These are phyloP conservation scores for Circinella minor DNA, from an alignment of 371 early-diverging fungal species.

Conservation along the genomic window DNA sequence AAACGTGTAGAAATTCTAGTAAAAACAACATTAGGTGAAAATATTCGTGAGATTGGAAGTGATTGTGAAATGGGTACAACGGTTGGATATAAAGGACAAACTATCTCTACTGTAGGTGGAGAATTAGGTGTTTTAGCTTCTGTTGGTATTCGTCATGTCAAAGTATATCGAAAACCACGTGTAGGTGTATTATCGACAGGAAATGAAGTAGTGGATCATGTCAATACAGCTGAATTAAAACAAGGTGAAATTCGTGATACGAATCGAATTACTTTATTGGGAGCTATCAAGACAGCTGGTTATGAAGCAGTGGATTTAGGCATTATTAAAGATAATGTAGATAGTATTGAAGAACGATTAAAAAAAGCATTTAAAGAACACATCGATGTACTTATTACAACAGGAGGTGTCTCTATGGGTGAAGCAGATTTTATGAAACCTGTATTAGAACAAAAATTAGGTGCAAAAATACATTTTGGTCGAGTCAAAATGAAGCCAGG, in stretches of 20 bases:
- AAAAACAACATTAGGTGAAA: conserved; percentile 49
- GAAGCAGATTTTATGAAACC: conserved; percentile 91
- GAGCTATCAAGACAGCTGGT: conserved; percentile 67
- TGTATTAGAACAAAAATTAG: conserved; percentile 75
- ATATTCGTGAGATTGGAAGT: conserved; percentile 82
- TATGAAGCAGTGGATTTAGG: conserved; percentile 78
- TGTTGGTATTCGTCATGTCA: conserved; percentile 71
- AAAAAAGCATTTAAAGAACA: conserved; percentile 52
- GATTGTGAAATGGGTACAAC: conserved; percentile 69
- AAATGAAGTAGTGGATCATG: conserved; percentile 80
- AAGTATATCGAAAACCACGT: conserved; percentile 69
- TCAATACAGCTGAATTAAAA: conserved; percentile 46
- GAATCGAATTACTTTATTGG: conserved; percentile 80
- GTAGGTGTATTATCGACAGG: conserved; percentile 90
- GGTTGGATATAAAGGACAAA: conserved; percentile 62
- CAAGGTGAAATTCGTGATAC: conserved; percentile 82
- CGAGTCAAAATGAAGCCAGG: conserved; percentile 93
- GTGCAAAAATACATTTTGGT: conserved; percentile 85
- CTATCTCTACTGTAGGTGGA: conserved; percentile 73
- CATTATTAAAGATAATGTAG: conserved; percentile 73
- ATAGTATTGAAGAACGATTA: conserved; percentile 55
- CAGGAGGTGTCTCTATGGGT: conserved; percentile 97
- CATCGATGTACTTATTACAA: conserved; percentile 83
- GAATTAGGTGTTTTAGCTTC: conserved; percentile 84
- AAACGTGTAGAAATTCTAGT: conserved; percentile 59